Evolutionary conservation across 2,329 filamentous ascomycete genomes (phyloP).

Genomic region (Fusarium sp.): DNA sequence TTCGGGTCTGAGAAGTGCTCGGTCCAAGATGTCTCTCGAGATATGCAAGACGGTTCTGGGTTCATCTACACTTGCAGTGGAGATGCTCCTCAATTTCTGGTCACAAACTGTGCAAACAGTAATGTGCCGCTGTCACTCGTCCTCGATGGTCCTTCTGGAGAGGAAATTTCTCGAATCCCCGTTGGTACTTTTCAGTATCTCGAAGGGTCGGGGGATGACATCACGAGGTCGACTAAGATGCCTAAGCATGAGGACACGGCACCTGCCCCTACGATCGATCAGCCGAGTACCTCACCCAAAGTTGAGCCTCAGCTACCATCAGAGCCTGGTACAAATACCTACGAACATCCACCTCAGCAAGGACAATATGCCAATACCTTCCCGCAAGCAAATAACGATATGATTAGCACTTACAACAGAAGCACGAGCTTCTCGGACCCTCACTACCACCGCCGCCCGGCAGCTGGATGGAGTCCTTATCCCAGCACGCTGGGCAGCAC

Average conservation of each 20-base stretch:
- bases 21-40: conserved; percentile 70
- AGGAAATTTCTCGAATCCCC: conserved; percentile 63
- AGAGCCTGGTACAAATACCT: conserved; percentile 57
- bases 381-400: conserved; percentile 58
- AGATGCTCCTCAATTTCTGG: conserved; percentile 72
- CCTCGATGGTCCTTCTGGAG: conserved; percentile 62
- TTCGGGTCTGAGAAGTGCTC: conserved; percentile 82
- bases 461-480: conserved; percentile 57
- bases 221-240: conserved; percentile 53
- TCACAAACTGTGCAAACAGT: conserved; percentile 61
- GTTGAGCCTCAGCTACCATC: conserved; percentile 52
- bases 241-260: conserved; percentile 52
- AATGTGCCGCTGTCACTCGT: conserved; percentile 67
- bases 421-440: conserved; percentile 63
- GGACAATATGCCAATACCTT: conserved; percentile 54
- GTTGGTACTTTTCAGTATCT: conserved; percentile 62
- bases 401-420: conserved; percentile 65
- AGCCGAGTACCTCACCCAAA: conserved; percentile 57
- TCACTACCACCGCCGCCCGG: conserved; percentile 55
- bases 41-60: conserved; percentile 65
- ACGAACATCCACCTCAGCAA: conserved; percentile 58
- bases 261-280: conserved; percentile 52
- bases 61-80: conserved; percentile 79
- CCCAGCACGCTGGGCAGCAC: conserved; percentile 53
- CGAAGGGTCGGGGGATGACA: conserved; percentile 60